phyloP scores from a whole-genome alignment of 2,329 filamentous ascomycete species.

The Torrubiella hemipterigena region DNA sequence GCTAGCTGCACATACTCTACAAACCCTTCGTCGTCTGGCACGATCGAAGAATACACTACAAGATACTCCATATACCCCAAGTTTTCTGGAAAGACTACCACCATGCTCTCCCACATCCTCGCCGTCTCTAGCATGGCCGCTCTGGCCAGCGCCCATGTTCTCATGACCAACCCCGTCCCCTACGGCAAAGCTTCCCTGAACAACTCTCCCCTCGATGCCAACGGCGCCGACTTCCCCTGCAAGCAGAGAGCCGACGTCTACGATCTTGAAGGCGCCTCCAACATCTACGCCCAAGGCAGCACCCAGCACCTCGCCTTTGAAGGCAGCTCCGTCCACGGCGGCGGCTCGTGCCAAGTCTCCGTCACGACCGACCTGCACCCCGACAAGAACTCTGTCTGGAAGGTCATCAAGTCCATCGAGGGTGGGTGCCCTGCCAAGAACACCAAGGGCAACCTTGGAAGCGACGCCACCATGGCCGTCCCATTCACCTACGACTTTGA shows the following conservation, averaged over 20 bases:
- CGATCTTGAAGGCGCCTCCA: conserved; percentile 33
- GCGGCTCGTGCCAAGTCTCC: conserved; percentile 83
- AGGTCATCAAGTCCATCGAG: conserved; percentile 79
- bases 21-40: conserved; percentile 24
- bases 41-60: conserved; percentile 17
- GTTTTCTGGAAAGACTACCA: conserved; percentile 36
- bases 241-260: conserved; percentile 44
- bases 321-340: conserved; percentile 72
- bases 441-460: conserved; percentile 43
- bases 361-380: conserved; percentile 68
- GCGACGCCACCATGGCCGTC: conserved; percentile 27
- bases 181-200: conserved; percentile 29
- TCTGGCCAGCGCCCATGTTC: conserved; percentile 61
- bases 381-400: conserved; percentile 58
- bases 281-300: conserved; percentile 40
- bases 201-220: conserved; percentile 51
- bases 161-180: conserved; percentile 56
- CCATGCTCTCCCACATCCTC: conserved; percentile 38
- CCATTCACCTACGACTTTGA: conserved; percentile 55
- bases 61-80: too few relatives aligned
- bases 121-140: conserved; percentile 44
- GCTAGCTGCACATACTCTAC: too few relatives aligned
- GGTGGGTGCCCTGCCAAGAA: conserved; percentile 68
- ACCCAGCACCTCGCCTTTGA: conserved; percentile 44
- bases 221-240: conserved; percentile 71